Evolutionary conservation across 345 rosid genomes (phyloP), one percentile per base, ranked within the genome.

Genomic region (Sisymbrium irio): DNA sequence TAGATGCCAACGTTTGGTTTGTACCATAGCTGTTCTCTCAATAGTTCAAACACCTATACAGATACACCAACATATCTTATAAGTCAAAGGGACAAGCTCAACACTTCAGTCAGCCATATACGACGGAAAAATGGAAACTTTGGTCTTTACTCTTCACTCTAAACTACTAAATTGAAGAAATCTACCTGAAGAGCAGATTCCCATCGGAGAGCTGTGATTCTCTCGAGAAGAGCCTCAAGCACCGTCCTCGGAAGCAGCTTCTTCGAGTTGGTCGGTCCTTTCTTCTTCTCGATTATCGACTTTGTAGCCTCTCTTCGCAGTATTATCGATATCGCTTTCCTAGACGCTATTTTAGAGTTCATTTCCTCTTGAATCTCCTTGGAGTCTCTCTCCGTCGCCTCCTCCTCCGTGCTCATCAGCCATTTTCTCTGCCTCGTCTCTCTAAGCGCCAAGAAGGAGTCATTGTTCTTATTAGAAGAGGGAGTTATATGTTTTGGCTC

Each of bases 11-110:
- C 10, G 71, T 83, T 83, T 7, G 97, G 89, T 74, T 59, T 84
- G 80, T 94, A 89, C 97, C 97, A 94, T 39, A 94, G 77, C 84
- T 91, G 98, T 80, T 87, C 95, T 0, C 87, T 75, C 18, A 94
- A 72, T 60, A 94, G 77, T 19, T 88, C 91, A 74, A 93, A 93
- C 64, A 93, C 91, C 98, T 87, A 81, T 66, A 61, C 65, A 63
- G 4, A 67, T 4, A 45, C 73, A 64, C 22, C 50, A 60, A 37
- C 63, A 18, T 9, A 37, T 22, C 35, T 33, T 7, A 4, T 32
- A 6, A 6, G 8, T 45, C 1, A 60, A 39, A 27, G 11, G 1
- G 19, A 60, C 9, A 57, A 55, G 5, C 22, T 39, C 62, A 67
- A 51, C 60, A 35, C 13, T 36, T 36, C 12, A 27, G 3, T 61